phyloP scores from a whole-genome alignment of 768 basidiomycete species.

The Lentinula lateritia region DNA sequence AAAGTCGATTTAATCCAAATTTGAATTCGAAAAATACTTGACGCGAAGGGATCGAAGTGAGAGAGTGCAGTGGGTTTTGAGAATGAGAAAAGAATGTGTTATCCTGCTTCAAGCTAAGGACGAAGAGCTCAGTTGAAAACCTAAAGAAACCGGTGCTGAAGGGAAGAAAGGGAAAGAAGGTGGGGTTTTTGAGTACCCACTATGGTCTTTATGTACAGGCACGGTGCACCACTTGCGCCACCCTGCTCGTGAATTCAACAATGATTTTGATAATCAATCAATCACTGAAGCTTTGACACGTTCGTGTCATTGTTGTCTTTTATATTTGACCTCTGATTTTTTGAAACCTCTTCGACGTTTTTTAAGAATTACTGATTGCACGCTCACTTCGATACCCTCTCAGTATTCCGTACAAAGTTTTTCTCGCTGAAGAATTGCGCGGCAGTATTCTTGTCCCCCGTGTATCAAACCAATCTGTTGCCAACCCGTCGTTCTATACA shows the following conservation, averaged over 20 bases:
- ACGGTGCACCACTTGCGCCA: background rate
- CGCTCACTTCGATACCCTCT: no score
- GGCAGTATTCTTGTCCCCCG: no score
- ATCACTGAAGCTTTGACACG: no score
- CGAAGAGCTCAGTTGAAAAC: background rate
- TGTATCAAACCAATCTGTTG: background rate
- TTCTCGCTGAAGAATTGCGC: background rate
- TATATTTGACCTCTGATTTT: no score
- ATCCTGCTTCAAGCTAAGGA: constrained; percentile 6
- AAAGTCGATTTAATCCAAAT: constrained; percentile 5
- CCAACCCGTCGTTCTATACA: background rate
- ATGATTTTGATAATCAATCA: background rate
- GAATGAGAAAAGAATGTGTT: background rate
- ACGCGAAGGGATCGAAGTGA: background rate
- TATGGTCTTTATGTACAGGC: background rate
- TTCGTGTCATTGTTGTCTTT: no score
- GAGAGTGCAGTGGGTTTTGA: background rate
- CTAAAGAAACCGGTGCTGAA: background rate
- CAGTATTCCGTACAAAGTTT: no score
- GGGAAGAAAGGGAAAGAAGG: background rate
- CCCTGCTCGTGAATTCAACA: background rate
- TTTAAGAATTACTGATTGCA: no score
- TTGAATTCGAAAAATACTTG: background rate
- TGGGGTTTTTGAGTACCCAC: background rate
- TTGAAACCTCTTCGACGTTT: no score